Percentiles rank a stretch among this genome's conserved stretches.
Conservation (phyloP, 352 stramenopile species). For the Phytopythium vexans region DNA sequence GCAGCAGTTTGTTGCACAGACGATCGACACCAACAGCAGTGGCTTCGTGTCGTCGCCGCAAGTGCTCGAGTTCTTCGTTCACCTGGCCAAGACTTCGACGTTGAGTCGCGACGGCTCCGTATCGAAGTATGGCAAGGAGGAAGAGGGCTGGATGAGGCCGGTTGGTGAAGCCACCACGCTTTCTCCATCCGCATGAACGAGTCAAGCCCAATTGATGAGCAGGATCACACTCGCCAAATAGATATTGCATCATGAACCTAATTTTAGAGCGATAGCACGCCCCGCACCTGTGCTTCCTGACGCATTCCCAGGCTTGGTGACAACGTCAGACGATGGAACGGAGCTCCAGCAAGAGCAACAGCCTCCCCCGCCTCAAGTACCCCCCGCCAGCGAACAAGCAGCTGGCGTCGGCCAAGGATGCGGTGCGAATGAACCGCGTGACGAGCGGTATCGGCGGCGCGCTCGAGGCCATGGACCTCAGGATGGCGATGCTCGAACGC, state of each 20-base stretch:
- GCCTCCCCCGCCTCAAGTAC: conserved; percentile 52
- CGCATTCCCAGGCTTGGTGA: background rate
- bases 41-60: conserved; percentile 65
- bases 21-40: conserved; percentile 39
- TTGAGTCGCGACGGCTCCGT: too few relatives aligned
- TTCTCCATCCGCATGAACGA: too few relatives aligned
- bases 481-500: conserved; percentile 54
- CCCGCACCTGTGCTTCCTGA: too few relatives aligned
- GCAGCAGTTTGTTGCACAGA: conserved; percentile 46
- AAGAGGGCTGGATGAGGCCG: too few relatives aligned
- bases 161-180: too few relatives aligned
- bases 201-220: too few relatives aligned
- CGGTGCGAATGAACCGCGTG: conserved; percentile 65
- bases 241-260: too few relatives aligned
- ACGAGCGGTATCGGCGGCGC: conserved; percentile 67
- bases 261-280: too few relatives aligned
- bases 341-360: background rate
- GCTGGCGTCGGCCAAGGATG: conserved; percentile 49
- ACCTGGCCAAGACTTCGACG: conserved; percentile 20
- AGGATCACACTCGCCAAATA: too few relatives aligned
- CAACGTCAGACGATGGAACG: background rate
- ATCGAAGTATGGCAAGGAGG: too few relatives aligned
- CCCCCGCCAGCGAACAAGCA: conserved; percentile 35
- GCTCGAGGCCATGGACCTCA: conserved; percentile 54
- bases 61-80: conserved; percentile 56